Evolutionary conservation across 345 rosid species (phyloP), one percentile per base, ranked within the genome.

Genomic region (Crucihimalaya himalaica): DNA sequence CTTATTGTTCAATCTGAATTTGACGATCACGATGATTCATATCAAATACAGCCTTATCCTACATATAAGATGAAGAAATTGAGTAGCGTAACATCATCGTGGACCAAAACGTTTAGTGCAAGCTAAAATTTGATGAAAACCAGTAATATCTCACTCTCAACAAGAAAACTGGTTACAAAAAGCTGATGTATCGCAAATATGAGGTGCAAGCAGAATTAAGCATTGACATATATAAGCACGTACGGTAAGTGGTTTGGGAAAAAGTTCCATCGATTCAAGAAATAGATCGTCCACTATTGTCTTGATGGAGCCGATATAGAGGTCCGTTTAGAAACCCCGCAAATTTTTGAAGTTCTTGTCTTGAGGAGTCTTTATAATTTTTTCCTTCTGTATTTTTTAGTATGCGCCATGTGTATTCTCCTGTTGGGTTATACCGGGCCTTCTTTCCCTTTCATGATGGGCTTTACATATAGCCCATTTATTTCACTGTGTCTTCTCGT

Each of bases 1-100:
- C 96, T 74, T 87, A 90, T 81, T 92, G 93, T 70, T 87, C 97
- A 64, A 74, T 73, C 79, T 76, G 88, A 67, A 78, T 83, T 74
- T 84, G 85, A 74, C 67, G 68, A 54, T 87, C 92, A 35, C 86
- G 89, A 56, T 83, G 84, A 72, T 87, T 92, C 90, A 87, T 85
- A 60, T 87, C 90, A 35, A 89, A 87, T 61, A 87, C 85, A 58
- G 90, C 94, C 73, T 82, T 65, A 63, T 81, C 88, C 96, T 90
- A 77, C 27, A 62, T 35, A n/a, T 42, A 42, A 4, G 42, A 37
- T 10, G 42, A 37, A 37, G n/a, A 14, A 8, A 35, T 35, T 35
- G 12, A 35, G 39, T 9, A 35, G 13, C 13, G 39, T 35, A 35
- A 34, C 8, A 34, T 34, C 37, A 34, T 4, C 10, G 37, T 9